Conservation (phyloP, 192 early-diverging fungal genomes). For the Spizellomyces sp. region DNA sequence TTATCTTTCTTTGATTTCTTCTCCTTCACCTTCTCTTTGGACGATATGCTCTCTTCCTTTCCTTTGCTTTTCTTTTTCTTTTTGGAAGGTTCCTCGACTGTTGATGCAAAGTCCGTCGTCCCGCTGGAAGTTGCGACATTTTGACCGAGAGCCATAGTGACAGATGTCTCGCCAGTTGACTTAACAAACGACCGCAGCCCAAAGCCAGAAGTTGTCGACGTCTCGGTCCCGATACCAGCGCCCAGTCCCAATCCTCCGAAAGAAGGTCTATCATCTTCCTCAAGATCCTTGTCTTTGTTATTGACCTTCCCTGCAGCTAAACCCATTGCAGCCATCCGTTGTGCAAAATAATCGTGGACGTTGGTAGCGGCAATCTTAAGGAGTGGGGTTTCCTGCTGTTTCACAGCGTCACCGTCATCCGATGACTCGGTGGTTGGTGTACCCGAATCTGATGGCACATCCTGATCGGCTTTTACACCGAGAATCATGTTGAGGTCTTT, state of each 20-base stretch:
- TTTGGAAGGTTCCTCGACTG: conserved; percentile 3
- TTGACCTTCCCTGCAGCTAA: conserved; percentile 5
- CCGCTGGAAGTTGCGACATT: neutral
- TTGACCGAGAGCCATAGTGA: too few relatives aligned
- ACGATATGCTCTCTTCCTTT: conserved; percentile 2
- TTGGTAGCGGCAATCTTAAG: conserved; percentile 21
- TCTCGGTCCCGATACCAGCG: neutral
- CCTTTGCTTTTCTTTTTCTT: conserved; percentile 5
- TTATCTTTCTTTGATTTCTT: conserved; percentile 17
- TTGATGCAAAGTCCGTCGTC: conserved; percentile 3
- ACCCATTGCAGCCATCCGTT: conserved; percentile 33
- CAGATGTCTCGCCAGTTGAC: too few relatives aligned
- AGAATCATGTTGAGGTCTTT: conserved; percentile 50
- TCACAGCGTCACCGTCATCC: neutral
- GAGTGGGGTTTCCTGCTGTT: conserved; percentile 16
- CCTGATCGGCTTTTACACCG: conserved; percentile 33
- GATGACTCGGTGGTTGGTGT: neutral
- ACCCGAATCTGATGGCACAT: neutral
- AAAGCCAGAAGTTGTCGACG: neutral
- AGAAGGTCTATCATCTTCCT: conserved; percentile 24
- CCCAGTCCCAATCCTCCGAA: conserved; percentile 33
- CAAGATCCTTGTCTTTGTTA: conserved; percentile 29
- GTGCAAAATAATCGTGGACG: conserved; percentile 49
- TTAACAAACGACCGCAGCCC: neutral
- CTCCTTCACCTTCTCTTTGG: neutral